Conservation (phyloP, 169 alveolate species). For the Plasmodium yoelii region DNA sequence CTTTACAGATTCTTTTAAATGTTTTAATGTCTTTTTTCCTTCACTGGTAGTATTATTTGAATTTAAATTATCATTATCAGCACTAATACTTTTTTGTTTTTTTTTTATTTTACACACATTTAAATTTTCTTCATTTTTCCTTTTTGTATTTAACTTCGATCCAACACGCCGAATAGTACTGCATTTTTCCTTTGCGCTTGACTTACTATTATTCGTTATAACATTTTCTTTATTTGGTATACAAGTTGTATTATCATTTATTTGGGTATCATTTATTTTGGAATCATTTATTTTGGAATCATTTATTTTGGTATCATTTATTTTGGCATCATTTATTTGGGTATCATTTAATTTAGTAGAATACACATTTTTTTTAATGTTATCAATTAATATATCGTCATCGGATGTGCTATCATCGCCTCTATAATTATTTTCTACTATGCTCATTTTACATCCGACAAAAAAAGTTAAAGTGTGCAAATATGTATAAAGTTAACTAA, state of each 20-base stretch:
- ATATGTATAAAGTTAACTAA: background rate
- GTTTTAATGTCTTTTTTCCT: slow-evolving; percentile 13
- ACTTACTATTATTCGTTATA: background rate
- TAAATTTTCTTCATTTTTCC: background rate
- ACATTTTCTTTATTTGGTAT: slow-evolving; percentile 3
- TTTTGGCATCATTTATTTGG: background rate
- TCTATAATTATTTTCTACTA: slow-evolving; percentile 10
- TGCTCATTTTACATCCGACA: slow-evolving; percentile 20
- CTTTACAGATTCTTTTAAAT: slow-evolving; percentile 30
- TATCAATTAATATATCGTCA: slow-evolving; percentile 69
- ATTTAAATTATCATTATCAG: slow-evolving; percentile 20
- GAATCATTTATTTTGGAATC: slow-evolving; percentile 14
- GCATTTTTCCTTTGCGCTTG: too few relatives aligned
- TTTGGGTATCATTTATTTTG: slow-evolving; percentile 8
- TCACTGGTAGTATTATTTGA: slow-evolving; percentile 14
- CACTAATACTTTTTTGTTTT: background rate
- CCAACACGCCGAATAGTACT: too few relatives aligned
- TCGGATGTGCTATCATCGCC: slow-evolving; percentile 35
- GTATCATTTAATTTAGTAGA: background rate
- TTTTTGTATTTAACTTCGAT: background rate
- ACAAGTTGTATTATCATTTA: background rate
- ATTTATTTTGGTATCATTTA: background rate
- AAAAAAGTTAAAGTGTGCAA: background rate
- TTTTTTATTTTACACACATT: slow-evolving; percentile 14
- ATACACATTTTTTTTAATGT: slow-evolving; percentile 37